Evolutionary conservation across 805 yeast genomes (phyloP), one percentile per base, ranked within the genome.

Genomic region (Zygotorulaspora chibaensis): DNA sequence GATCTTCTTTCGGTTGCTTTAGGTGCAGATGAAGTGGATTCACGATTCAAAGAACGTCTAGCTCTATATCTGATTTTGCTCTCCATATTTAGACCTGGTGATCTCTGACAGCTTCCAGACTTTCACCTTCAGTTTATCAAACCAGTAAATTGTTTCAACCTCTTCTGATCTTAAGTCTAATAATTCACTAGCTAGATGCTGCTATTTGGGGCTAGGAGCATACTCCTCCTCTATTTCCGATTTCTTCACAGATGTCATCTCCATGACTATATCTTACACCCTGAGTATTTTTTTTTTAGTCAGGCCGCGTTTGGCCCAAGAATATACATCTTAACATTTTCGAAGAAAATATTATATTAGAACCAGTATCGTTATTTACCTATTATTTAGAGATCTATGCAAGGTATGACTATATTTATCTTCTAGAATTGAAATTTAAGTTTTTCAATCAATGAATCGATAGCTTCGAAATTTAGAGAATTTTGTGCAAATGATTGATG

Each of bases 401-500:
- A 20, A 20, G 25, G 25, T 20, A 20, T 20, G 25, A 16, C 12
- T 16, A 33, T n/a, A n/a, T 20, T 4, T 27, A n/a, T 29, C 13
- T 1, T 16, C 49, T 50, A 60, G 39, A 60, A 59, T 46, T 60
- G 63, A 27, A 60, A 60, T 30, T 52, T 55, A 20, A 64, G 49
- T 40, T 73, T 72, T 10, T 67, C 70, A 40, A 90, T 84, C 54
- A 90, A 71, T 3, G 73, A 69, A 67, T 91, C 97, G 51, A 91
- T 85, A 36, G 83, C 85, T 39, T 67, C 74, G 66, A 90, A 91
- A 62, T 89, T 87, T 11, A 68, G 63, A 57, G 79, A 80, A 54
- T 84, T 80, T 36, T 71, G 67, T 2, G 97, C 97, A 69, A 88
- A 90, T 43, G 79, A 77, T 40, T 84, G 72, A 63, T 91, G 99